Base-by-base conservation (phyloP, 75 land plant genomes). In the Pinus taeda region DNA sequence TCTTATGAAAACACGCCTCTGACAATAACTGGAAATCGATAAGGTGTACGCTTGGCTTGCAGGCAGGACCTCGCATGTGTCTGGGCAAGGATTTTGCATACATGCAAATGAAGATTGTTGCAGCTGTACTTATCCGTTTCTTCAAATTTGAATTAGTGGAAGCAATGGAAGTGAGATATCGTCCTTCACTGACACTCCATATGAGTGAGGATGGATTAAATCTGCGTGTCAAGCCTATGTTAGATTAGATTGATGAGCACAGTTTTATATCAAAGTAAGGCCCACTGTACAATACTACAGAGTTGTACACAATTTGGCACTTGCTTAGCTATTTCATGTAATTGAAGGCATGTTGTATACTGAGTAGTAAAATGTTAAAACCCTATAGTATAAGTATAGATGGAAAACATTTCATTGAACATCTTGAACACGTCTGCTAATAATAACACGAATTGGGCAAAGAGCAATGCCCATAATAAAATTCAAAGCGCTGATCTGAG, bases 41-140 rank as follows among this genome's bases (percentile, higher is more conserved):
- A 36, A 18, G 22, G 20, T 29, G 36, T 36, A 15, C 67, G n/a
- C 42, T 60, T 20, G 55, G 12, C 55, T 45, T 82, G 37, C 80
- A 82, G 85, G 85, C 80, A 4, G 85, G 85, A 18, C 85, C 80
- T 37, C 75, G 85, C 24, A 81, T 82, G 3, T 84, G 85, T 24
- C 49, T 84, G 5, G 85, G 85, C 4, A 84, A 77, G 58, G 85
- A 84, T 67, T 76, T 76, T 37, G 85, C 85, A 13, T 83, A 74
- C 79, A 20, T 76, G 33, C 85, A 84, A 64, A 83, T 83, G 85
- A 84, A 84, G 79, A 57, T 82, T 30, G 39, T 65, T 11, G 85
- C 79, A 18, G 79, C 85, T 3, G 56, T 39, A 0, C 69, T 84
- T 29, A 57, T 84, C 14, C 57, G 71, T 22, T 75, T 76, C 72